Base-by-base conservation (phyloP, 169 alveolate species). In the Amoebophrya sp. region DNA sequence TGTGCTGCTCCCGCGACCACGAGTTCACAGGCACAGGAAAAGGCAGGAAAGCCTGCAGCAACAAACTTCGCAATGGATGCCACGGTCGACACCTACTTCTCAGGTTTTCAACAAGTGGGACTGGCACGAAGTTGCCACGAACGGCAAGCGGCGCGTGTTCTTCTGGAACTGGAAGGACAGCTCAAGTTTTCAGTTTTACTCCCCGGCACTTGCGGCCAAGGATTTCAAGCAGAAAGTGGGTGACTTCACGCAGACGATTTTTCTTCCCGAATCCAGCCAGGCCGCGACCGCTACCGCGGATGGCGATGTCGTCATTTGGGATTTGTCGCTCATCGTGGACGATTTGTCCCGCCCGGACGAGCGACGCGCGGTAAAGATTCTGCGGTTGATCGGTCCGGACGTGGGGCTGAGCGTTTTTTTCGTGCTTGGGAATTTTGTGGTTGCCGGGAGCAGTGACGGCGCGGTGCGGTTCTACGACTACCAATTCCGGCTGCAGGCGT, bases 301-400 rank as follows among this genome's bases (percentile, higher is more conserved):
- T 67, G 98, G 98, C 38, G 96, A 95, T 92, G 95, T 96, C 39
- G 95, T 96, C 23, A 97, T 97, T 34, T 97, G 97, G 97, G 97
- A 96, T 94, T 93, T 95, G 20, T 95, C 97, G 69, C 94, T 97
- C 70, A 96, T 96, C 91, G 94, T 95, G 29, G 98, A 96, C 91
- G 97, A 96, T 90, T 95, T 95, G 88, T 96, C 95, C 40, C 93
- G 96, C 88, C 96, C 97, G 0, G 96, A 96, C 94, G 97, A 96
- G 94, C 94, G 97, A 90, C 93, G 97, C 91, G 96, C 96, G 0
- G 96, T 95, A 90, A 95, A 95, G 89, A 95, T 95, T 26, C 96
- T 96, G 41, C 93, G 94, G 40, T 70, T 96, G 39, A 89, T 92
- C 91, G 20, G 20, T 4, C 94, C 93, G 88, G 95, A 93, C 69